These are phyloP conservation scores for Echinosophora koreensis DNA, from an alignment of 306 rosid species.

Conservation along the genomic window DNA sequence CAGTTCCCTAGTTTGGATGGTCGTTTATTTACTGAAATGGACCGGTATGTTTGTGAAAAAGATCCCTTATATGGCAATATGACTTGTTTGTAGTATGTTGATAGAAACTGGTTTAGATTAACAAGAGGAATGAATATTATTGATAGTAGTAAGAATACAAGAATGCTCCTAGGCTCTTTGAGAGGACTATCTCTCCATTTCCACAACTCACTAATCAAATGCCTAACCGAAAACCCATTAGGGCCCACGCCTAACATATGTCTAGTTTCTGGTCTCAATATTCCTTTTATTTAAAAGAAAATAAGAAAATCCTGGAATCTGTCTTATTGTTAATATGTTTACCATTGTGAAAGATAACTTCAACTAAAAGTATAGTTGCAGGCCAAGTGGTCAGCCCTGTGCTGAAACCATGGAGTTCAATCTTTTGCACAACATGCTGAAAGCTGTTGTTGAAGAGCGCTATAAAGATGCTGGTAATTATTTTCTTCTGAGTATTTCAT, in stretches of 20 bases:
- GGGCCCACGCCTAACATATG: no score
- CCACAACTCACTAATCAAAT: no score
- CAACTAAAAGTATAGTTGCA: constrained; percentile 50
- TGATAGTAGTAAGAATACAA: no score
- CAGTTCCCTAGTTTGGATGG: constrained; percentile 81
- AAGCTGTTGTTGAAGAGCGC: constrained; percentile 95
- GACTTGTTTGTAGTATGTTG: background rate
- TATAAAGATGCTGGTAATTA: constrained; percentile 92
- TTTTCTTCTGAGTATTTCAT: constrained; percentile 20
- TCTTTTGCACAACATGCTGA: constrained; percentile 90
- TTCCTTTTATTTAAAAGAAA: background rate
- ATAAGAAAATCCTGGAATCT: constrained; percentile 16
- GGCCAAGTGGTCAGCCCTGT: constrained; percentile 93
- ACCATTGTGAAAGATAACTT: constrained; percentile 8
- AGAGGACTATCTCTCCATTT: no score
- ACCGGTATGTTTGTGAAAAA: constrained; percentile 60
- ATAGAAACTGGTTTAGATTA: no score
- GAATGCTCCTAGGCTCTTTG: no score
- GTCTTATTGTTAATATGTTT: constrained; percentile 6
- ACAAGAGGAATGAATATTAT: no score
- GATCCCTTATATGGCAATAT: background rate
- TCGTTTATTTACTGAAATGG: constrained; percentile 80
- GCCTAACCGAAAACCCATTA: no score
- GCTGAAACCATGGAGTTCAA: constrained; percentile 82
- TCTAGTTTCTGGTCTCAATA: constrained; percentile 11